A percentile compares a stretch with the other conserved stretches of the same genome.
Evolutionary conservation across 2,329 filamentous ascomycete genomes (phyloP).

Genomic region (Tolypocladium ophioglossoides): DNA sequence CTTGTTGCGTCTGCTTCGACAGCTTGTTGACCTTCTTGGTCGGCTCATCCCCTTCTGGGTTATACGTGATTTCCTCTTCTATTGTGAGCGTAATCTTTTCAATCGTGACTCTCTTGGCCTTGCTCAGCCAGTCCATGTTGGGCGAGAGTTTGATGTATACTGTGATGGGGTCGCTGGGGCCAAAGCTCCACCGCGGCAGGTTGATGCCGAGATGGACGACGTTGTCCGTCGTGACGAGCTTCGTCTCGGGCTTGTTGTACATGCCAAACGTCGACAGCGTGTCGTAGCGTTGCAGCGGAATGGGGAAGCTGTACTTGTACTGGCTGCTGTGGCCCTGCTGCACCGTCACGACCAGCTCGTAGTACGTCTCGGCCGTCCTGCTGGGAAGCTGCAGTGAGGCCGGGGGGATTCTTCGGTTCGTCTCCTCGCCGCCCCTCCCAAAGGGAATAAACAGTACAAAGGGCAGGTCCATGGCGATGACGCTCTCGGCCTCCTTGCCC

Average conservation of each 20-base stretch:
- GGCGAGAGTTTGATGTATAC: slow-evolving; percentile 92
- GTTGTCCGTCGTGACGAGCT: slow-evolving; percentile 78
- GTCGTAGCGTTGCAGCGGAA: slow-evolving; percentile 87
- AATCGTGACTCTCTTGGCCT: slow-evolving; percentile 86
- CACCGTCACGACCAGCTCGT: slow-evolving; percentile 91
- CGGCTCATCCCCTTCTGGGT: slow-evolving; percentile 92
- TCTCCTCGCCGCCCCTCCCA: slow-evolving; percentile 81
- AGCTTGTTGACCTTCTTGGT: slow-evolving; percentile 82
- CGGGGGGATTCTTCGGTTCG: slow-evolving; percentile 79
- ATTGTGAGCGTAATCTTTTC: slow-evolving; percentile 89
- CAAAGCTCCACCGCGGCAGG: slow-evolving; percentile 91
- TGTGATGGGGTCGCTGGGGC: slow-evolving; percentile 86
- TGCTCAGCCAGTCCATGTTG: slow-evolving; percentile 82
- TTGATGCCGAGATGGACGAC: slow-evolving; percentile 86
- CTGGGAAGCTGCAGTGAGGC: slow-evolving; percentile 84
- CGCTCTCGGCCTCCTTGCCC: slow-evolving; percentile 75
- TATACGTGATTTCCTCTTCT: slow-evolving; percentile 97
- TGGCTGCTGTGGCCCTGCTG: slow-evolving; percentile 83
- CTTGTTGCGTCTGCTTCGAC: slow-evolving; percentile 69
- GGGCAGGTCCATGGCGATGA: slow-evolving; percentile 92
- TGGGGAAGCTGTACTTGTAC: slow-evolving; percentile 83
- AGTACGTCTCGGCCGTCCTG: slow-evolving; percentile 92
- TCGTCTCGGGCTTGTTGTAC: slow-evolving; percentile 93
- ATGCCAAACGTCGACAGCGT: slow-evolving; percentile 97
- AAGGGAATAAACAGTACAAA: slow-evolving; percentile 98